A percentile compares a stretch with the other conserved stretches of the same genome.
Evolutionary conservation across 768 basidiomycete genomes (phyloP).

Genomic region (Boletus subparvulus): DNA sequence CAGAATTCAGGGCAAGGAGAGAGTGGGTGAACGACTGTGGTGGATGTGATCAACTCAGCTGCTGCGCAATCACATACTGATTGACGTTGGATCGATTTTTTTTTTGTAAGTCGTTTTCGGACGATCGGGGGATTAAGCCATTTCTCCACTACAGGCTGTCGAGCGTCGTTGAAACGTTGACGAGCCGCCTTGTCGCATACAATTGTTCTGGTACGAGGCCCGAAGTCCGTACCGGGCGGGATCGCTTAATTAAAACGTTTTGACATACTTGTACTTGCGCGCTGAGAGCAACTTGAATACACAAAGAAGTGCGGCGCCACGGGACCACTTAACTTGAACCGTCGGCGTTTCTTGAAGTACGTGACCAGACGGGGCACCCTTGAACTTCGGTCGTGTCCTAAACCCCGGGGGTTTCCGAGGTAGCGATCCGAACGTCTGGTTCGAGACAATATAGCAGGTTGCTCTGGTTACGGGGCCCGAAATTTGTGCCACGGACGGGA

Average conservation of each 20-base stretch:
- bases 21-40: too few relatives aligned
- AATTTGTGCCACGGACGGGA: not conserved
- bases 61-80: not conserved
- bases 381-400: too few relatives aligned
- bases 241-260: not conserved
- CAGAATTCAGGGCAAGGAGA: too few relatives aligned
- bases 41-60: not conserved
- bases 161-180: not conserved
- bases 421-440: too few relatives aligned
- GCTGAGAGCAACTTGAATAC: not conserved
- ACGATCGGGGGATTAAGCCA: not conserved
- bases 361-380: too few relatives aligned
- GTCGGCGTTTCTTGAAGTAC: too few relatives aligned
- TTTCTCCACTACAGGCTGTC: not conserved
- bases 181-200: not conserved
- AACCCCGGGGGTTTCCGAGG: too few relatives aligned
- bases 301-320: conserved; percentile 1
- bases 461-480: not conserved
- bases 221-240: not conserved
- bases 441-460: not conserved
- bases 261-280: not conserved
- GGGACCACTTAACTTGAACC: not conserved
- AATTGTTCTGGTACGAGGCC: not conserved
- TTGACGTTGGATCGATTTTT: not conserved
- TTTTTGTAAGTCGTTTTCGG: not conserved